Evolutionary conservation across 2,329 filamentous ascomycete genomes (phyloP), one percentile per base, ranked within the genome.

Genomic region (Diaporthe capsici): DNA sequence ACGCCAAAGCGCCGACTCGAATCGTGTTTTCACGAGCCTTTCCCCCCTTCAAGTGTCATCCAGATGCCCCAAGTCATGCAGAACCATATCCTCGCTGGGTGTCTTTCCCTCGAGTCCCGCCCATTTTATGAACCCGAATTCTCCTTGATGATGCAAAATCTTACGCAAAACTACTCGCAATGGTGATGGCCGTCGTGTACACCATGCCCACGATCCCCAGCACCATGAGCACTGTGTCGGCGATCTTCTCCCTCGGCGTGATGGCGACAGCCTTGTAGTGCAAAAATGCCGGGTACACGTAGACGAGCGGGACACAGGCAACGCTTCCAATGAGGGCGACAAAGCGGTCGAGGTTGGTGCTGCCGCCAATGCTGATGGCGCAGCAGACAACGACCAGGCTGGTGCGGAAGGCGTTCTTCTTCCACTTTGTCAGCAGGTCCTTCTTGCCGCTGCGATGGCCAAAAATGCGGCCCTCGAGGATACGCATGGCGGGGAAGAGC

Each of bases 231-330:
- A 85, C 81, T 6, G 93, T 76, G 80, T 95, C 93, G 6, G 90
- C 86, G 3, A 83, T 81, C 84, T 92, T 94, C 39, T 85, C 88
- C 81, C 83, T 85, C 44, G 82, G 83, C n/a, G 87, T 89, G 67
- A 88, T 85, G 9, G 93, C 93, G 4, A 93, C 87, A 6, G 91
- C 93, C 79, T 88, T 91, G 83, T 91, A 93, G 82, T 95, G 94
- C 80, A 95, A 81, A 77, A 88, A 92, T 0, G 94, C 89, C 58
- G 94, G 93, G 81, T 95, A 95, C 75, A 95, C 93, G 83, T 95
- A 95, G 15, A 95, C 93, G 78, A 95, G 83, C 20, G 93, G 93
- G 72, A 95, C 92, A 79, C 93, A 95, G 2, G 93, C 93, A 80
- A 94, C 91, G 51, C 90, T 92, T 17, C 93, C 93, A 78, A 95